A percentile compares a stretch with the other conserved stretches of the same genome.
Conservation (phyloP, 192 early-diverging fungal species). For the Linnemannia zychae region DNA sequence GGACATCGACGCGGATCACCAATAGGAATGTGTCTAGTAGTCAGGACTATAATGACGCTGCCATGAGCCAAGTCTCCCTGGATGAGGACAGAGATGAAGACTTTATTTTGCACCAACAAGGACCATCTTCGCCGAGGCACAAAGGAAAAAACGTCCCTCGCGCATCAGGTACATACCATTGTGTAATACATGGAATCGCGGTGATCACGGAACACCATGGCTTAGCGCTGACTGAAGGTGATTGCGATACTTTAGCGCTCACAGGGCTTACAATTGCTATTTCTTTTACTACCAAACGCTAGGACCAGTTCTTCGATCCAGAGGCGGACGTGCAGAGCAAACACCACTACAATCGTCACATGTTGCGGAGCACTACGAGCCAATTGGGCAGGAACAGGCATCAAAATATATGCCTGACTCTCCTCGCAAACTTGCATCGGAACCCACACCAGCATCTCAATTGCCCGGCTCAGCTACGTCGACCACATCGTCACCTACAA, state of each 20-base stretch:
- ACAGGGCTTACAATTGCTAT: background rate
- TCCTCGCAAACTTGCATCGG: background rate
- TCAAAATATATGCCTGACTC: conserved; percentile 4
- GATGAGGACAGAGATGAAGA: conserved; percentile 38
- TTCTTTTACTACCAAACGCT: background rate
- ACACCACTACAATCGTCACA: background rate
- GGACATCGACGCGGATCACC: conserved; percentile 32
- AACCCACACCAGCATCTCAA: background rate
- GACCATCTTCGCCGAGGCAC: background rate
- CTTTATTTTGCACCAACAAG: conserved; percentile 21
- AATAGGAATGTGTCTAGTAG: background rate
- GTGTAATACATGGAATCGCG: background rate
- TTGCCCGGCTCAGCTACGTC: background rate
- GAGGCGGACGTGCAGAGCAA: conserved; percentile 11
- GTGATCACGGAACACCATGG: too few relatives aligned
- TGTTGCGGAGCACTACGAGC: background rate
- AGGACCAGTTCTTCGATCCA: conserved; percentile 39
- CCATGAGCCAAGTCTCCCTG: conserved; percentile 1
- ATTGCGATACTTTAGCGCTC: background rate
- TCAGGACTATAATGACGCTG: conserved; percentile 5
- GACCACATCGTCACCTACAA: background rate
- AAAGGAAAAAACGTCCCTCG: conserved; percentile 30
- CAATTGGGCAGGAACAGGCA: background rate
- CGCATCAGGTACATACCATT: background rate
- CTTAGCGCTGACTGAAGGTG: background rate